Conservation (phyloP, 441 rosid genomes). For the Gossypium trilobum region DNA sequence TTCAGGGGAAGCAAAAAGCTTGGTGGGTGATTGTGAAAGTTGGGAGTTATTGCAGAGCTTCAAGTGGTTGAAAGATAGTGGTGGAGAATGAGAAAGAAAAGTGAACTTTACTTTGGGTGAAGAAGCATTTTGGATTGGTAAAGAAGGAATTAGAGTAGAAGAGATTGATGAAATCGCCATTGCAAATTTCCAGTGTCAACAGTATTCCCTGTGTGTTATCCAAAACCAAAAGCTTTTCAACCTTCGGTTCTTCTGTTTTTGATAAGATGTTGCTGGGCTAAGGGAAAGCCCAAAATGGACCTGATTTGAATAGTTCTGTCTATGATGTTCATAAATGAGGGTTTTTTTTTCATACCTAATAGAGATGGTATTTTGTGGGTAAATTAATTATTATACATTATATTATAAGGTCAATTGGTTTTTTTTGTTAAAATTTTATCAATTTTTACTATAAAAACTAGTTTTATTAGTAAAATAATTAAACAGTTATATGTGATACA, state of each 20-base stretch:
- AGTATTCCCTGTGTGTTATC: conserved; percentile 19
- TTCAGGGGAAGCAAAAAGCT: conserved; percentile 54
- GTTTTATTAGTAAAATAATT: no score
- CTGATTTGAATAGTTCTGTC: not conserved
- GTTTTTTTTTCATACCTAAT: no score
- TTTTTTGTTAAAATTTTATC: no score
- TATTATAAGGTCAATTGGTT: no score
- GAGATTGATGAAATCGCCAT: conserved; percentile 56
- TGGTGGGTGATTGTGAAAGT: conserved; percentile 26
- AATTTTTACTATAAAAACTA: no score
- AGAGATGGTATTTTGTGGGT: no score
- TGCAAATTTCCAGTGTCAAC: not conserved
- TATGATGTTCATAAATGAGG: no score
- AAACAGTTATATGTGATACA: no score
- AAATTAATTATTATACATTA: no score
- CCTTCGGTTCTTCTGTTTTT: not conserved
- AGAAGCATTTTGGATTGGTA: conserved; percentile 29
- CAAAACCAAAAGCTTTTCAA: not conserved
- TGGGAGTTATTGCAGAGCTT: conserved; percentile 20
- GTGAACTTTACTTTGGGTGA: conserved; percentile 30
- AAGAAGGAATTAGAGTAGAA: conserved; percentile 38
- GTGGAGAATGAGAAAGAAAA: conserved; percentile 27
- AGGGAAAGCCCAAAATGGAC: not conserved
- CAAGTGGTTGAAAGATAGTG: conserved; percentile 20
- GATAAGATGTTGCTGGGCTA: not conserved